Evolutionary conservation across 1,284 basidiomycete species (phyloP), one percentile per base, ranked within the genome.

Genomic region (Tausonia pullulans): DNA sequence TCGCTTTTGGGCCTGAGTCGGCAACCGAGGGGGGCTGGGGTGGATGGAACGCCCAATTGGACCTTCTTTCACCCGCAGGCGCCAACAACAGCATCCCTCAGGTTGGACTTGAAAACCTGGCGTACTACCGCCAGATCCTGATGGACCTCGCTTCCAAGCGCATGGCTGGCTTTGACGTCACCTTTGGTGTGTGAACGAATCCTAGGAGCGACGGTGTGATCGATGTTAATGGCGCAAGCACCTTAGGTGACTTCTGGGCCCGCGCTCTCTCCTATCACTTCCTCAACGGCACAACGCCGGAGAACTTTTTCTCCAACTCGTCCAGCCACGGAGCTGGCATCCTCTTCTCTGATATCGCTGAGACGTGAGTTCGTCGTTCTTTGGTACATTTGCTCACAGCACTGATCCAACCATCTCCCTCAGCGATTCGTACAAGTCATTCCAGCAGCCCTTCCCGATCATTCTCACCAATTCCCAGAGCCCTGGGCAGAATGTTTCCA

Each of bases 401-500:
- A 14, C 51, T 44, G 55, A 40, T 56, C 13, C 41, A 39, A 3
- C 11, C 4, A 40, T 60, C 45, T 13, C 5, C 14, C 27, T 8
- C 41, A 3, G 14, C 4, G 4, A 4, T 3, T 0, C 41, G 5
- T 5, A 8, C 39, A 57, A 44, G 27, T 27, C 27, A 27, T 27
- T 27, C 27, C 27, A 27, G 27, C 27, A 27, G 27, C 27, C 27
- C 11, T 57, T 43, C n/a, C 55, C 55, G 44, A 77, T 81, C 70
- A 77, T 79, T 68, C 75, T 80, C 51, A 75, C 79, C 3, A 78
- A 77, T 46, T 78, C 80, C 71, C 74, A 79, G 27, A 76, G 78
- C 66, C 43, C 55, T 4, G 50, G 64, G n/a, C 68, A 69, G 63
- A 11, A 55, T 10, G 39, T 3, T 11, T 10, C 56, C 16, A 60